Percentiles rank a stretch among this genome's conserved stretches.
Evolutionary conservation across 2,329 filamentous ascomycete genomes (phyloP).

Genomic region (Lecanicillium sp.): DNA sequence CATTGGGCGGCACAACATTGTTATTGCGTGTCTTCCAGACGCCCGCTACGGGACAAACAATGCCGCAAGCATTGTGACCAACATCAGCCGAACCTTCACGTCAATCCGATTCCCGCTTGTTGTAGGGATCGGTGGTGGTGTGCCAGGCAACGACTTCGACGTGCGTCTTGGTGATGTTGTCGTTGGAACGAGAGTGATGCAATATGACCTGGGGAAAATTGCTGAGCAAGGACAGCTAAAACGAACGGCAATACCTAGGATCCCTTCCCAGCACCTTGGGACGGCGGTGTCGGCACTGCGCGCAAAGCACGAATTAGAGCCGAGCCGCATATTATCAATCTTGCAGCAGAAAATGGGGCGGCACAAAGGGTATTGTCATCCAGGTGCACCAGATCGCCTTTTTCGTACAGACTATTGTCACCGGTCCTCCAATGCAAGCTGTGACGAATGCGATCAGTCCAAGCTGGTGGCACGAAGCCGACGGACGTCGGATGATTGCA

Average conservation of each 20-base stretch:
- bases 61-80: slow-evolving; percentile 12
- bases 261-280: not conserved
- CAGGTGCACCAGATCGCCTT: slow-evolving; percentile 1
- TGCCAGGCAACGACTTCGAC: slow-evolving; percentile 11
- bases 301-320: slow-evolving; percentile 1
- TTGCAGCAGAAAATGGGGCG: not conserved
- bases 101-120: slow-evolving; percentile 11
- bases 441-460: slow-evolving; percentile 5
- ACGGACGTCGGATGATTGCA: not conserved
- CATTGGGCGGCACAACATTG: slow-evolving; percentile 16
- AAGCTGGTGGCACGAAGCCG: slow-evolving; percentile 2
- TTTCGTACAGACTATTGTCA: not conserved
- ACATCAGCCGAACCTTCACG: slow-evolving; percentile 11
- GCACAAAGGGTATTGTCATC: not conserved
- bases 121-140: slow-evolving; percentile 17
- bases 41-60: slow-evolving; percentile 15
- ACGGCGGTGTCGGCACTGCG: slow-evolving; percentile 10
- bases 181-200: slow-evolving; percentile 18
- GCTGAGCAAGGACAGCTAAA: slow-evolving; percentile 7
- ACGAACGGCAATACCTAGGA: not conserved
- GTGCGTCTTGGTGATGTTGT: slow-evolving; percentile 18
- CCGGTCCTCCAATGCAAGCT: not conserved
- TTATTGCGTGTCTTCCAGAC: slow-evolving; percentile 17
- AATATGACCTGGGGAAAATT: slow-evolving; percentile 17
- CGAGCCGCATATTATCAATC: not conserved